Percentiles rank a stretch among this genome's conserved stretches.
These are phyloP conservation scores for Endocalyx cinctus DNA, from an alignment of 2,329 filamentous ascomycete species.

Conservation along the genomic window DNA sequence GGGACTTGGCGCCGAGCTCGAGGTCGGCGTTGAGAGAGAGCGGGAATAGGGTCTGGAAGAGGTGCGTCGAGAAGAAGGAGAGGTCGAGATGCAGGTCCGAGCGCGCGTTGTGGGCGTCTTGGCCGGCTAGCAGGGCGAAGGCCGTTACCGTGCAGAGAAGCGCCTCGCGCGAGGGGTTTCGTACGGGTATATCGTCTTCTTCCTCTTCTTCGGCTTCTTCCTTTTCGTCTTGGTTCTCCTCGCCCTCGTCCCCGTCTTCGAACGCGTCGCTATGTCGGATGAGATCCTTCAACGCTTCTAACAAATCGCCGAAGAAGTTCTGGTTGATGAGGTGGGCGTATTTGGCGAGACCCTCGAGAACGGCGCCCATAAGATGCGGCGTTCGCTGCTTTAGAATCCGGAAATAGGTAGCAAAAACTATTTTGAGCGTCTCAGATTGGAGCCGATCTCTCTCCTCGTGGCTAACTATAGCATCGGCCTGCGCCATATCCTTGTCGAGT, in stretches of 20 bases:
- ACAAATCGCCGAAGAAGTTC: constrained; percentile 94
- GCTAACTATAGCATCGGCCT: constrained; percentile 84
- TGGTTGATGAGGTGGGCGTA: constrained; percentile 98
- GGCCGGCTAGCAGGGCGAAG: constrained; percentile 90
- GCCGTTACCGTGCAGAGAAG: constrained; percentile 94
- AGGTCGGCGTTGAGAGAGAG: constrained; percentile 80
- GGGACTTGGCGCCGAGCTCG: constrained; percentile 70
- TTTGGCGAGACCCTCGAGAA: constrained; percentile 87
- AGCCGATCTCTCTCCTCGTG: constrained; percentile 91
- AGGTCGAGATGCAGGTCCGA: constrained; percentile 82
- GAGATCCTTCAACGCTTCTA: constrained; percentile 91
- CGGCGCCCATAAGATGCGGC: constrained; percentile 89
- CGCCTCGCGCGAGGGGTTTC: constrained; percentile 79
- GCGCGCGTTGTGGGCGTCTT: constrained; percentile 84
- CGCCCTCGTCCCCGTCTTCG: constrained; percentile 44
- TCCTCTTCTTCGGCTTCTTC: constrained; percentile 36
- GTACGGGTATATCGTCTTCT: constrained; percentile 44
- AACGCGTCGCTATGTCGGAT: constrained; percentile 73
- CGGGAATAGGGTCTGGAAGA: constrained; percentile 79
- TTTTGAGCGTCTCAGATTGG: constrained; percentile 91
- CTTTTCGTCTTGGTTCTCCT: constrained; percentile 37
- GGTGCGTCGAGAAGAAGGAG: constrained; percentile 89
- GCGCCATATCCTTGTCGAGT: constrained; percentile 87
- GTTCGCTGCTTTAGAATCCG: constrained; percentile 81
- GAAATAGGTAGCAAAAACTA: constrained; percentile 95